Conservation (phyloP, 805 yeast genomes). For the Peterozyma xylosa region DNA sequence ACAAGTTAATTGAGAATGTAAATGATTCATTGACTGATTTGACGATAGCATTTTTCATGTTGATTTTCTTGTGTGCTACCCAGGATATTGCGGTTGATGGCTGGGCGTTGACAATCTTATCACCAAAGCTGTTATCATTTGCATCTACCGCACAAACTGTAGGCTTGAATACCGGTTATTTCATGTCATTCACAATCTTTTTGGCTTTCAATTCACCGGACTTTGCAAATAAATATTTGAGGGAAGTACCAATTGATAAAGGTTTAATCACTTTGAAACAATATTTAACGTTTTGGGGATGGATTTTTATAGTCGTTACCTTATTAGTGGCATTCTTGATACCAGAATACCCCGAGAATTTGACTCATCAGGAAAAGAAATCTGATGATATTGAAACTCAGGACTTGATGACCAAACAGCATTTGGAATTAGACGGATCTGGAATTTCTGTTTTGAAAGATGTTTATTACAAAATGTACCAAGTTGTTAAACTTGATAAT, state of each 20-base stretch:
- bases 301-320: slow-evolving; percentile 63
- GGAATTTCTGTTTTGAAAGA: slow-evolving; percentile 29
- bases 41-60: slow-evolving; percentile 63
- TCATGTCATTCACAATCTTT: slow-evolving; percentile 84
- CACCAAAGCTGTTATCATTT: slow-evolving; percentile 71
- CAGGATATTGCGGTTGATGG: slow-evolving; percentile 99
- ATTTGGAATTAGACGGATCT: slow-evolving; percentile 13
- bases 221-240: slow-evolving; percentile 79
- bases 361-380: slow-evolving; percentile 12
- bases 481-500: slow-evolving; percentile 60
- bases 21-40: slow-evolving; percentile 41
- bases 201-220: slow-evolving; percentile 87
- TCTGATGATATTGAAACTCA: slow-evolving; percentile 18
- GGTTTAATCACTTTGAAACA: slow-evolving; percentile 70
- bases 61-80: slow-evolving; percentile 89
- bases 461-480: slow-evolving; percentile 60
- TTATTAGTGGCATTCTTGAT: slow-evolving; percentile 47
- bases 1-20: slow-evolving; percentile 42
- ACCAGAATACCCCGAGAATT: slow-evolving; percentile 64
- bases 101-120: slow-evolving; percentile 89
- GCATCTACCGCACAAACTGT: slow-evolving; percentile 98
- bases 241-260: slow-evolving; percentile 47
- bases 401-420: slow-evolving; percentile 20
- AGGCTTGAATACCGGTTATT: slow-evolving; percentile 91
- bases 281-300: slow-evolving; percentile 75